These are phyloP conservation scores for Euphrasia confusa DNA, from an alignment of 257 asterid genomes.

Conservation along the genomic window DNA sequence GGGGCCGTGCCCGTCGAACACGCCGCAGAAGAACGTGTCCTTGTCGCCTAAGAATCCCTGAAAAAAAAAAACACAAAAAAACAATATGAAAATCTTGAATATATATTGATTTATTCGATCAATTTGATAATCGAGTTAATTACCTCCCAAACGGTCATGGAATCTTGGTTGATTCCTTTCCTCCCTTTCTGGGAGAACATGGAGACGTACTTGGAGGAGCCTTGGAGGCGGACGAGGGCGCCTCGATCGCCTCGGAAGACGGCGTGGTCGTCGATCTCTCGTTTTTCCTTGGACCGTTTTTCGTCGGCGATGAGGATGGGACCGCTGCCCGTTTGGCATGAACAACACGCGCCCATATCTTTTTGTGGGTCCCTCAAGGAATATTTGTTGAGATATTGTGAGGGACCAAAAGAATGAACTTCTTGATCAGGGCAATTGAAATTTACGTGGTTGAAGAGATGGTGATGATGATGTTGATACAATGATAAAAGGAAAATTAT, in stretches of 20 bases:
- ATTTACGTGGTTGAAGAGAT: background rate
- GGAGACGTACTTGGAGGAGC: conserved; percentile 56
- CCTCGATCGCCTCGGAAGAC: conserved; percentile 38
- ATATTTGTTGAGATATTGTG: conserved; percentile 17
- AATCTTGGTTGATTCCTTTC: conserved; percentile 80
- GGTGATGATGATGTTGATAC: background rate
- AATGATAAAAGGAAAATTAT: background rate
- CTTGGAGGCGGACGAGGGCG: conserved; percentile 26
- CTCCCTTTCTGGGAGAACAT: conserved; percentile 67
- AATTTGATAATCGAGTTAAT: too few relatives aligned
- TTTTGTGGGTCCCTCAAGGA: conserved; percentile 23
- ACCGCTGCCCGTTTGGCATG: conserved; percentile 54
- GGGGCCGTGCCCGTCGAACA: conserved; percentile 92
- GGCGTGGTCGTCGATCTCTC: conserved; percentile 31
- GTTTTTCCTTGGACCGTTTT: background rate
- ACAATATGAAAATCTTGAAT: too few relatives aligned
- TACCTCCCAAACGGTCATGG: conserved; percentile 99
- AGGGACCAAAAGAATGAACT: too few relatives aligned
- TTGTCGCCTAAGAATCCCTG: conserved; percentile 61
- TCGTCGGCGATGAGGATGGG: conserved; percentile 18
- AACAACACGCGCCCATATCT: conserved; percentile 83
- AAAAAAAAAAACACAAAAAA: background rate
- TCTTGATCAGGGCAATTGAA: too few relatives aligned
- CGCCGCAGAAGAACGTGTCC: conserved; percentile 56
- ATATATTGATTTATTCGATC: too few relatives aligned